Base-by-base conservation (phyloP, 169 alveolate genomes). In the Plasmodium gonderi region DNA sequence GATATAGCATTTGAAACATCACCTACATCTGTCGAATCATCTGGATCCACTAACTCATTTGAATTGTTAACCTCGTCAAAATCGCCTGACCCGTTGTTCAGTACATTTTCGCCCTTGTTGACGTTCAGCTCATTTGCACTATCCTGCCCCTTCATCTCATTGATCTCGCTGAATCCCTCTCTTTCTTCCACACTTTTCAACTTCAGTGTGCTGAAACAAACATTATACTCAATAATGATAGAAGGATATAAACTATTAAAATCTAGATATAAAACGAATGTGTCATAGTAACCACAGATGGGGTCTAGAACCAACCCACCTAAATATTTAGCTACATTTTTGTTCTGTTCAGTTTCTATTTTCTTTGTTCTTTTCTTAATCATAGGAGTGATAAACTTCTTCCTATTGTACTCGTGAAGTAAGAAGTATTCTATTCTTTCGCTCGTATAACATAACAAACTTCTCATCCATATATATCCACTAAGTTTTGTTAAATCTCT, bases 271-370 rank as follows among this genome's bases (percentile, higher is more conserved):
- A 99, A 92, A 31, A 99, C 98, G 81, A 97, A 98, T 42, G 98
- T 97, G 91, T 98, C 99, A 91, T 99, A 99, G 44, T 98, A 97
- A 2, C 99, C 99, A 11, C 99, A 97, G 47, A 97, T 94, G 11
- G 99, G 99, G 76, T 98, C 99, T 31, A 99, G 96, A 26, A 99
- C 99, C 60, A 98, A 91, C 3, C 99, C 99, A 7, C 99, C 99
- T 11, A 97, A 97, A 92, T 98, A 99, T 49, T 75, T 54, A 1
- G 93, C 89, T 9, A 38, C 91, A 68, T 9, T 51, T 51, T 78
- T 91, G 36, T 47, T 74, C 65, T 81, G 80, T 20, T 77, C 83
- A 26, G 20, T 74, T 26, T 89, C 94, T 26, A 89, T 76, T 44
- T 76, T 89, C 36, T 76, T 76, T 11, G 23, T 2, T 29, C 36